Evolutionary conservation across 345 rosid genomes (phyloP), one percentile per base, ranked within the genome.

Genomic region (Eucalyptus dawsonii): DNA sequence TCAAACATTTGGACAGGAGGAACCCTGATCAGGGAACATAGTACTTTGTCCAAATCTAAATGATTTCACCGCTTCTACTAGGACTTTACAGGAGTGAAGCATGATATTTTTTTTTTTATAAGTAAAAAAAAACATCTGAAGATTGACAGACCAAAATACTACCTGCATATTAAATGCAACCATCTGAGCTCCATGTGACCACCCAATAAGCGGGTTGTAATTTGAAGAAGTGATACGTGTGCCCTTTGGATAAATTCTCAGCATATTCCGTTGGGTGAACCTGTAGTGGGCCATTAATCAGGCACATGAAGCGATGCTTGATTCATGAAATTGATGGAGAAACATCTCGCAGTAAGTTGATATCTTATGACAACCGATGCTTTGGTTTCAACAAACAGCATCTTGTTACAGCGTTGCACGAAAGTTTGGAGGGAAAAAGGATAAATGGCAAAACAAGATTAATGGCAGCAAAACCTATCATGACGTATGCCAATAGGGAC

Each of bases 131-230:
- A 21, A 90, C 90, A 89, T 47, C 45, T 9, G n/a, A 87, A 50
- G 88, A 67, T 37, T 9, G 44, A 65, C 8, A 31, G 85, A 85
- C 86, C 88, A 54, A 67, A 76, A 88, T 80, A 93, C 98, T n/a
- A 90, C 91, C 99, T 97, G 98, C 99, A 97, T 97, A 88, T 97
- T 97, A 89, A 97, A 97, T 87, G 99, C 99, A 89, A 97, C 99
- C 99, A 97, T 97, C 92, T 97, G 99, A 94, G 99, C 99, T 86
- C 99, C 99, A 91, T 97, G 99, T 88, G 94, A 95, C 99, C 99
- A 97, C 8, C 94, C 99, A 89, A 95, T 93, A 1, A 97, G 90
- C 2, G 99, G 99, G 87, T 97, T 96, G 92, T 97, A 97, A 90
- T 97, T 97, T 86, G 99, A 96, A 50, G 99, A 97, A 91, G 94